These are phyloP conservation scores for Calonectria multiphialidica DNA, from an alignment of 2,329 filamentous ascomycete genomes.

Conservation along the genomic window DNA sequence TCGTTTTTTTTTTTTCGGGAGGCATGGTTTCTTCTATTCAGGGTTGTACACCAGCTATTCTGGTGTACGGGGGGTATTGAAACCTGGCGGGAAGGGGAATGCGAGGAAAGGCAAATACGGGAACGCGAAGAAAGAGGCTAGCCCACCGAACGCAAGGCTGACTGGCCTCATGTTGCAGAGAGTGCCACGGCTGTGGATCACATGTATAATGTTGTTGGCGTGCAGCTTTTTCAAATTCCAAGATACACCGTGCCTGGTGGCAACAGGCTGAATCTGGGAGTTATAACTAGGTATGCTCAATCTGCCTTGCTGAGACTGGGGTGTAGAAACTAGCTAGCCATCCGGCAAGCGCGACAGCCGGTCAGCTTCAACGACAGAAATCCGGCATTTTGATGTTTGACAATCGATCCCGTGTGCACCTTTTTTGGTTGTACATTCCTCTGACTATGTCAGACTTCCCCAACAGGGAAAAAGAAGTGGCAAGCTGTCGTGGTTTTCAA, in stretches of 20 bases:
- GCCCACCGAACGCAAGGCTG: not conserved
- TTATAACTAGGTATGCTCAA: not conserved
- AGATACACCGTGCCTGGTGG: not conserved
- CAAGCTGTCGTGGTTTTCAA: not conserved
- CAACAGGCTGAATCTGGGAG: not conserved
- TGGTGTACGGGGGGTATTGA: no score
- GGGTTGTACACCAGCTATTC: not conserved
- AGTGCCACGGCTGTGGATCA: not conserved
- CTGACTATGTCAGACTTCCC: not conserved
- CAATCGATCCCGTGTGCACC: not conserved
- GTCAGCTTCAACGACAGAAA: not conserved
- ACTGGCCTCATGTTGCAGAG: not conserved
- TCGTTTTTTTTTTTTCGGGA: no score
- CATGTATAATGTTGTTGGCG: not conserved
- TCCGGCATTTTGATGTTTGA: not conserved
- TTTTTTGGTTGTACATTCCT: no score
- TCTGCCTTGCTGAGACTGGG: not conserved
- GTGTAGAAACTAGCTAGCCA: not conserved
- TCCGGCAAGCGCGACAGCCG: no score
- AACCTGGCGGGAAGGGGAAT: not conserved
- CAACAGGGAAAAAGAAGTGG: not conserved
- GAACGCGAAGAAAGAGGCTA: not conserved
- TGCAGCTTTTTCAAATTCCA: not conserved
- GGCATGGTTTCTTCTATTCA: no score
- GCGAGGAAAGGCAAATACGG: not conserved